Base-by-base conservation (phyloP, 2,329 filamentous ascomycete genomes). In the Xylariomycetidae sp. region DNA sequence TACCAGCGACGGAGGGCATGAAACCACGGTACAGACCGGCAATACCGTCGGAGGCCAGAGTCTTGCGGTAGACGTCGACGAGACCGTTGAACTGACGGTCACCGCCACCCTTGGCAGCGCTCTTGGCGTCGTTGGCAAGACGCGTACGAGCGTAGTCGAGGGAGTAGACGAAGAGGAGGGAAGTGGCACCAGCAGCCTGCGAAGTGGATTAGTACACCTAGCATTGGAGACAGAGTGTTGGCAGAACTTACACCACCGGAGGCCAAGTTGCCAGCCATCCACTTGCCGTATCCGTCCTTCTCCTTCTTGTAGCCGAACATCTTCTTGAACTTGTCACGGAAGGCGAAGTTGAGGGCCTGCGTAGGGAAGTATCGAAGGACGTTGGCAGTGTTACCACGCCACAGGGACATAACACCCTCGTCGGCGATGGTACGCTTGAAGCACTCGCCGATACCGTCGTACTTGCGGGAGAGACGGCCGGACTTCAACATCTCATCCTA, bases 251-350 rank as follows among this genome's bases (percentile, higher is more conserved):
- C 88, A 95, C 92, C 92, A 87, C 92, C 92, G 61, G 92, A 98
- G 65, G 92, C 92, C 74, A 98, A 77, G 87, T 98, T 98, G 80
- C 92, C 92, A 55, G 76, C 79, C 92, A 98, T 96, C 92, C 92
- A 98, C 84, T 89, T 88, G 66, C 72, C 76, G 72, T 98, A 98
- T 63, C 92, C 92, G 69, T 98, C 92, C 73, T 82, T 83, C 49
- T 98, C 92, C 85, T 96, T 96, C 88, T 96, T 98, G 88, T 87
- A 98, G 66, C 87, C 85, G 83, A 98, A 98, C 89, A 98, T 93
- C 65, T 84, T 79, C 88, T 98, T 98, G 88, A 95, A 98, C 82
- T 93, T 95, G 73, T 98, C 92, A 72, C 92, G 92, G 92, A 98
- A 98, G 68, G 92, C 92, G 66, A 98, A 98, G 89, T 98, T 98